These are phyloP conservation scores for Coriaria nepalensis DNA, from an alignment of 306 rosid genomes.

Conservation along the genomic window DNA sequence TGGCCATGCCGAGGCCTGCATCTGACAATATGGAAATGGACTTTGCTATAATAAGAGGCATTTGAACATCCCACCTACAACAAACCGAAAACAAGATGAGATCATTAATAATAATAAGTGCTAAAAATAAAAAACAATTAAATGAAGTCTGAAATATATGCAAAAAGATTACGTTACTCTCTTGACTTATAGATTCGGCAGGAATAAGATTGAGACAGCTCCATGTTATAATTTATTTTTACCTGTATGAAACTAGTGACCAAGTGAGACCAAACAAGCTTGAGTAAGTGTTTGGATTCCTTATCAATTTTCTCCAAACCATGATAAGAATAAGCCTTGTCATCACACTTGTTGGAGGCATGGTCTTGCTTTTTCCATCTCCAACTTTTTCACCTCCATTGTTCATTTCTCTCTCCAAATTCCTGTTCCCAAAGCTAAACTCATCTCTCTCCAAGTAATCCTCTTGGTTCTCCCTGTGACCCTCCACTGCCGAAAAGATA, in stretches of 20 bases:
- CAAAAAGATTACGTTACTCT: no score
- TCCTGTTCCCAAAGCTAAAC: conserved; percentile 78
- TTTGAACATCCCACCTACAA: conserved; percentile 65
- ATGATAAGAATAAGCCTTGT: conserved; percentile 84
- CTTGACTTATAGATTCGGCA: neutral
- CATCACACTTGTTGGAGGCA: conserved; percentile 92
- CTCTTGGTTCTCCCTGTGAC: conserved; percentile 51
- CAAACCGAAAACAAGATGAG: conserved; percentile 1
- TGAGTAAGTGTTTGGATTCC: conserved; percentile 90
- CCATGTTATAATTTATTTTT: neutral
- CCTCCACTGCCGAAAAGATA: conserved; percentile 32
- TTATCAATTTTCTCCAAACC: conserved; percentile 89
- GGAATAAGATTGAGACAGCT: neutral
- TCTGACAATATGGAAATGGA: conserved; percentile 84
- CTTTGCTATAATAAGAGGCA: conserved; percentile 77
- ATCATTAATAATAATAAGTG: neutral
- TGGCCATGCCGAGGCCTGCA: conserved; percentile 98
- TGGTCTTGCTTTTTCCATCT: conserved; percentile 21
- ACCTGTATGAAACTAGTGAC: conserved; percentile 81
- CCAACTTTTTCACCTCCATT: conserved; percentile 36
- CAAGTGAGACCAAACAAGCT: conserved; percentile 73
- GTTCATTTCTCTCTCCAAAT: conserved; percentile 31
- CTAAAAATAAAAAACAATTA: neutral
- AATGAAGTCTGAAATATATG: neutral
- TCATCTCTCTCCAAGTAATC: conserved; percentile 58